A percentile compares a stretch with the other conserved stretches of the same genome.
These are phyloP conservation scores for Thielaviopsis musarum DNA, from an alignment of 2,329 filamentous ascomycete genomes.

Conservation along the genomic window DNA sequence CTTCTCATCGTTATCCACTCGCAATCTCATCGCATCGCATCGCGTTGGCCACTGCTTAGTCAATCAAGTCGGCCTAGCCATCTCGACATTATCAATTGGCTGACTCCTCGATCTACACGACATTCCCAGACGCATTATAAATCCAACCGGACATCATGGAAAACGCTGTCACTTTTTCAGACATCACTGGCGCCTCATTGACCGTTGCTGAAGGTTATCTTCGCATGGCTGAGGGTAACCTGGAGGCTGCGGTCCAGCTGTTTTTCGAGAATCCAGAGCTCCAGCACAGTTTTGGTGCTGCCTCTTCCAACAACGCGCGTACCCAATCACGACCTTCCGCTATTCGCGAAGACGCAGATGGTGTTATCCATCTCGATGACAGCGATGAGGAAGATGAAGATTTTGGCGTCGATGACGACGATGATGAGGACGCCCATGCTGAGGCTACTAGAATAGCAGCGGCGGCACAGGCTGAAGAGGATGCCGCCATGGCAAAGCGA, in stretches of 20 bases:
- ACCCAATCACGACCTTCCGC: constrained; percentile 16
- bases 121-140: not conserved
- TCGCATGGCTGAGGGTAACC: constrained; percentile 65
- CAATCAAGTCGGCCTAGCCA: not conserved
- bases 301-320: constrained; percentile 18
- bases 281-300: constrained; percentile 28
- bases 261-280: constrained; percentile 81
- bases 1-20: not conserved
- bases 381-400: constrained; percentile 42
- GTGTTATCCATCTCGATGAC: constrained; percentile 49
- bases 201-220: constrained; percentile 70
- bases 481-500: constrained; percentile 80
- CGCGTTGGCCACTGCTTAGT: not conserved
- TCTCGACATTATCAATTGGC: not conserved
- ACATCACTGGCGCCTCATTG: constrained; percentile 60
- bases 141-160: constrained; percentile 32
- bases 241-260: constrained; percentile 73
- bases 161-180: constrained; percentile 59
- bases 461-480: constrained; percentile 57
- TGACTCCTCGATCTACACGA: not conserved
- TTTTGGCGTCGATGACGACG: constrained; percentile 22
- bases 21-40: not conserved
- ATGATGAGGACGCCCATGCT: constrained; percentile 24
- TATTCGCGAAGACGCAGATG: constrained; percentile 21
- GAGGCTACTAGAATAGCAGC: constrained; percentile 25